Evolutionary conservation across 192 early-diverging fungal genomes (phyloP).

Genomic region (Mortierella alpina): DNA sequence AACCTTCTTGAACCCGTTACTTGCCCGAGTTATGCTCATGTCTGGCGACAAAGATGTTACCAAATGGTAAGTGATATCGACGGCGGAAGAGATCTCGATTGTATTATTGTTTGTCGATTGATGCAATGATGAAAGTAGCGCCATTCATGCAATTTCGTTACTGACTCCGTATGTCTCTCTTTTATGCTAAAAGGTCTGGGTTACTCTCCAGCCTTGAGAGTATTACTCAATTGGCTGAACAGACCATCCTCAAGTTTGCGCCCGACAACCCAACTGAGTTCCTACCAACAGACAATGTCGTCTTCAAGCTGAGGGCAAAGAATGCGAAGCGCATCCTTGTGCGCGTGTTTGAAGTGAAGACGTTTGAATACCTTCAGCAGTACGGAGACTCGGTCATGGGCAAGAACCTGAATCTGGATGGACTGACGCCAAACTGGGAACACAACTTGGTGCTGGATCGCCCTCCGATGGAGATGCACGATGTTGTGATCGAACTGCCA

Average conservation of each 20-base stretch:
- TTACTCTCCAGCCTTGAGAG: constrained; percentile 20
- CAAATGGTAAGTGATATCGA: constrained; percentile 25
- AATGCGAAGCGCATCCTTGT: constrained; percentile 54
- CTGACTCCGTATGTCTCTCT: neutral
- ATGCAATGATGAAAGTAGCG: neutral
- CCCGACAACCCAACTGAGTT: constrained; percentile 20
- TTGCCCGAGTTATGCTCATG: constrained; percentile 40
- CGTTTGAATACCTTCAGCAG: constrained; percentile 55
- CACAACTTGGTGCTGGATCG: constrained; percentile 25
- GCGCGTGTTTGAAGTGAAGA: constrained; percentile 59
- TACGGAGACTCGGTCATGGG: constrained; percentile 5
- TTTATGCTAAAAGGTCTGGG: constrained; percentile 19
- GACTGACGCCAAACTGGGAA: constrained; percentile 62
- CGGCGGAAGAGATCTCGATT: too few relatives aligned
- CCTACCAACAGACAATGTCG: constrained; percentile 47
- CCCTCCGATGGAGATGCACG: constrained; percentile 41
- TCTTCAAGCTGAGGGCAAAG: constrained; percentile 51
- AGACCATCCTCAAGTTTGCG: constrained; percentile 36
- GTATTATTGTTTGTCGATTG: too few relatives aligned
- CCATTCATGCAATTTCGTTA: neutral
- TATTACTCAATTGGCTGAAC: constrained; percentile 15
- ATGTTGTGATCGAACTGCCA: constrained; percentile 29
- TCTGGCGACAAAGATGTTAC: constrained; percentile 29
- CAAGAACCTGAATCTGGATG: constrained; percentile 53
- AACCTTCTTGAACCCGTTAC: constrained; percentile 29